Evolutionary conservation across 177 flowering plant genomes (phyloP), one percentile per base, ranked within the genome.

Genomic region (Vitis hybrid): DNA sequence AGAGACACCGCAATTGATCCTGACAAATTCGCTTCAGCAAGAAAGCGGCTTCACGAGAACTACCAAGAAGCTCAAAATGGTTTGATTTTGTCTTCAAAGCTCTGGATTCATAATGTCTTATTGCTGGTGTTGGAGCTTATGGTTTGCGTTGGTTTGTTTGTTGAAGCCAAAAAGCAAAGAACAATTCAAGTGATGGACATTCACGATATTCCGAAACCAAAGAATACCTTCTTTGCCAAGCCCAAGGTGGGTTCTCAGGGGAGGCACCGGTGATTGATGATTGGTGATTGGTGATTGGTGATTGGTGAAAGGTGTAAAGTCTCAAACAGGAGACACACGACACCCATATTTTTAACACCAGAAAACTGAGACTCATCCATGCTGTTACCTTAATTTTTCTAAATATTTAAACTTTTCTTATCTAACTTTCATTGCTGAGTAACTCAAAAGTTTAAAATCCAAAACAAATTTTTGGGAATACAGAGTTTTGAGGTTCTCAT

Each of bases 11-110:
- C 82, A 77, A 78, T 81, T 67, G 97, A 96, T 74, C 68, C 80
- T 15, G 96, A 88, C 16, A 93, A 74, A 82, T 82, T 95, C 19
- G 98, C 92, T 61, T 87, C 97, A 7, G 99, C 98, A 14, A 84
- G 93, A 65, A 92, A 72, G 70, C 79, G 99, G 73, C 98, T 96
- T 75, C 99, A 91, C n/a, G 95, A 81, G 65, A 96, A 90, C 75
- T 96, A 96, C 85, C 90, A 87, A 84, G 95, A 92, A 81, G 97
- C 92, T 52, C 87, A 89, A 79, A 96, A 96, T 85, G 99, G 99
- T 96, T 70, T 71, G 85, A 15, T 68, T 56, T 40, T 49, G 5
- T 21, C 59, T 55, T 62, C 8, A 7, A 40, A 14, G 12, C 24
- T 14, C 56, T 7, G 49, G 52, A 2, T 70, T 14, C 16, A 18